Evolutionary conservation across 495 filamentous ascomycete genomes (phyloP), one percentile per base, ranked within the genome.

Genomic region (Penicillium cinerascens): DNA sequence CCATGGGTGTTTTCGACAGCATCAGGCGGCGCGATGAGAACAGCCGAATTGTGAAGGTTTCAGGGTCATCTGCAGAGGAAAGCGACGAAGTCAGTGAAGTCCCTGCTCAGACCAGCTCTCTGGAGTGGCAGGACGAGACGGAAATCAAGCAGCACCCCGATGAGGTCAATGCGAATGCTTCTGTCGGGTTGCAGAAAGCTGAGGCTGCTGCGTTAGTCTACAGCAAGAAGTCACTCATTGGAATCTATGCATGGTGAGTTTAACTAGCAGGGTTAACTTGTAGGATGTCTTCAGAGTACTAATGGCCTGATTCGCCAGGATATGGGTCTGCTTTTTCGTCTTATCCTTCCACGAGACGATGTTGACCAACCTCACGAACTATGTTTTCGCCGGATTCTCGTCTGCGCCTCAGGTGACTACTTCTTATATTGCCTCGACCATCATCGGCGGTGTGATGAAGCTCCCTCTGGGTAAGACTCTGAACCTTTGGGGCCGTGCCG

Each of bases 381-480:
- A 70, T 36, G 70, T 71, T 6, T 73, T 65, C 37, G 60, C 70
- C 15, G 45, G 52, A 8, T 77, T 77, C 45, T 22, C 48, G 4
- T 33, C 59, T 1, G 72, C 72, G 3, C 71, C 74, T 8, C 67
- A 71, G 39, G 62, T 71, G 16, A 64, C 63, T 3, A 72, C 68
- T 0, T 56, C 71, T 5, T 64, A 60, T 38, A 68, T 76, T 38
- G 23, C 75, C 8, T 52, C 68, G 16, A 70, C 55, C 63, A 81
- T 88, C 45, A 78, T 88, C 49, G 81, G 79, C 46, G 87, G 85
- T 38, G 71, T 88, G 27, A 58, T 79, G 22, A 85, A 85, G 55
- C 70, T 88, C n/a, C 78, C 85, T 4, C 65, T 87, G 9, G 85
- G 82, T 35, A 87, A 87, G 60, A 73, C 86, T 22, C 65, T 88